These are phyloP conservation scores for Vigna reflexopilosa DNA, from an alignment of 306 rosid species.

Conservation along the genomic window DNA sequence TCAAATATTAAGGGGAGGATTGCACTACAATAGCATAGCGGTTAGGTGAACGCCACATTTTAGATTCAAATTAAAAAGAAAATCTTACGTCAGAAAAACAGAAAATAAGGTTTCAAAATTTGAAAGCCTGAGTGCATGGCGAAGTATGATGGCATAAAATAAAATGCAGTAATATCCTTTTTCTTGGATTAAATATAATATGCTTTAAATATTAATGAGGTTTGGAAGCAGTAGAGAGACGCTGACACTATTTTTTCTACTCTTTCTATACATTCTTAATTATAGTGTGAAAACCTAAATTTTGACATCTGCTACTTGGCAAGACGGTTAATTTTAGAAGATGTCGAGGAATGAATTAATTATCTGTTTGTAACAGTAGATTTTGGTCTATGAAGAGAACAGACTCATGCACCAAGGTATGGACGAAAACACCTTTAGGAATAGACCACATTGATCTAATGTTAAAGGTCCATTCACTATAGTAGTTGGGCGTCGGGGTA, in stretches of 20 bases:
- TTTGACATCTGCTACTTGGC: background rate
- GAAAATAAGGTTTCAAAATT: constrained; percentile 20
- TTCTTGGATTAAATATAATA: background rate
- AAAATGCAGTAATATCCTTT: background rate
- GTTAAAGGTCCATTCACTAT: background rate
- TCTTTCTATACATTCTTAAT: background rate
- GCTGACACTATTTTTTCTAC: background rate
- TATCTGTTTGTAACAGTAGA: background rate
- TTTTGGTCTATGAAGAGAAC: constrained; percentile 7
- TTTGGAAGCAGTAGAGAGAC: background rate
- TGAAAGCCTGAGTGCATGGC: constrained; percentile 7
- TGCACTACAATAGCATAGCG: constrained; percentile 56
- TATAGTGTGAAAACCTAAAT: background rate
- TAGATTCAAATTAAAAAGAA: constrained; percentile 39
- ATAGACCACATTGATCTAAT: background rate
- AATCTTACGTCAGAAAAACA: constrained; percentile 27
- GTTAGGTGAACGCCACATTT: constrained; percentile 61
- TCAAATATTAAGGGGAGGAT: background rate
- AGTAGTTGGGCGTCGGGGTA: background rate
- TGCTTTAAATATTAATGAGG: background rate
- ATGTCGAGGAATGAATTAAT: background rate
- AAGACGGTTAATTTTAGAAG: background rate
- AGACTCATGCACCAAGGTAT: constrained; percentile 16
- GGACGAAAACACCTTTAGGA: constrained; percentile 2
- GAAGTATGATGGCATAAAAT: background rate